Conservation (phyloP, 169 alveolate species). For the Cardiosporidium cionae region DNA sequence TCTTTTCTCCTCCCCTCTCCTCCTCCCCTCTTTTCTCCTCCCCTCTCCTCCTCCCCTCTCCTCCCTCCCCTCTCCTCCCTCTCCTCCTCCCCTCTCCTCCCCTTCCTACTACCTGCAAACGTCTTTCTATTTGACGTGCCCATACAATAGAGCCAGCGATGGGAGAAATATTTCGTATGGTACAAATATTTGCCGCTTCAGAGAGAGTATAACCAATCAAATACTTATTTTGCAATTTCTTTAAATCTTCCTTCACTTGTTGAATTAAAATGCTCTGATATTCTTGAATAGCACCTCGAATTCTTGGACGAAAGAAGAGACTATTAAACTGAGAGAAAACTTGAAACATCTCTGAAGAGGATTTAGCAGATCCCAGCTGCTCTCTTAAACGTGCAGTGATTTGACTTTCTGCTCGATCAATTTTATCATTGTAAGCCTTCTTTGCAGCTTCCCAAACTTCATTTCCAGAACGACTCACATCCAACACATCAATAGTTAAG, state of each 20-base stretch:
- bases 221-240: slow-evolving; percentile 73
- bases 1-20: no score
- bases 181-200: slow-evolving; percentile 74
- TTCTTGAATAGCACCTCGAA: slow-evolving; percentile 92
- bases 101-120: slow-evolving; percentile 35
- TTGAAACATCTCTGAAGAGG: slow-evolving; percentile 91
- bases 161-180: slow-evolving; percentile 84
- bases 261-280: slow-evolving; percentile 85
- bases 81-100: neutral
- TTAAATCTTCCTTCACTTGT: slow-evolving; percentile 74
- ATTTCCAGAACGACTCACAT: slow-evolving; percentile 45
- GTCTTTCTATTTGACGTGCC: slow-evolving; percentile 81
- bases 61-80: neutral
- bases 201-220: slow-evolving; percentile 78
- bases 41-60: neutral
- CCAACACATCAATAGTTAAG: slow-evolving; percentile 50
- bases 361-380: slow-evolving; percentile 85
- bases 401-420: slow-evolving; percentile 88
- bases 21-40: no score
- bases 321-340: slow-evolving; percentile 86
- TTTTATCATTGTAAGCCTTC: slow-evolving; percentile 69
- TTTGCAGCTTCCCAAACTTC: slow-evolving; percentile 43
- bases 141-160: slow-evolving; percentile 89
- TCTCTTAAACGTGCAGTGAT: slow-evolving; percentile 87
- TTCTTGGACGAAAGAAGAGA: slow-evolving; percentile 87